Percentiles rank a stretch among this genome's conserved stretches.
phyloP scores from a whole-genome alignment of 768 basidiomycete genomes.

The Phaeolepiota aurea region DNA sequence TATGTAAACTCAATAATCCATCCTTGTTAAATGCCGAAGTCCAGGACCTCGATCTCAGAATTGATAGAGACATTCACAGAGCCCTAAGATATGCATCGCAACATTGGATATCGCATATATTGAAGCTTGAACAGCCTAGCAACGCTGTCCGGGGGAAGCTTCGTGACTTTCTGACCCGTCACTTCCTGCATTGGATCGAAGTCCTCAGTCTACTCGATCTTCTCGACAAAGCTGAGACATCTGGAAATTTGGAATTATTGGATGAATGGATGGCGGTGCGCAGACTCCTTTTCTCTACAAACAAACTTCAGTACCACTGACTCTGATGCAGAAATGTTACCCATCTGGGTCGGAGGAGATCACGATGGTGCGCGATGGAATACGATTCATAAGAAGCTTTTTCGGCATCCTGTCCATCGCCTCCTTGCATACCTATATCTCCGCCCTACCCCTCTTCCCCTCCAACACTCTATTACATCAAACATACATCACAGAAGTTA shows the following conservation, averaged over 20 bases:
- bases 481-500: not conserved
- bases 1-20: not conserved
- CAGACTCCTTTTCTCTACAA: not conserved
- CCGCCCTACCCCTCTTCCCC: not conserved
- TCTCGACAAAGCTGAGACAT: not conserved
- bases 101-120: conserved; percentile 1
- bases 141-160: not conserved
- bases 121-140: not conserved
- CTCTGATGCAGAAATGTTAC: not conserved
- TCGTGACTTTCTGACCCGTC: not conserved
- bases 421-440: not conserved
- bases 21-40: not conserved
- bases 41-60: not conserved
- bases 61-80: not conserved
- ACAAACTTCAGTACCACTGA: not conserved
- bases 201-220: not conserved
- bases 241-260: not conserved
- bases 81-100: not conserved
- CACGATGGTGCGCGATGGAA: not conserved
- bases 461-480: not conserved
- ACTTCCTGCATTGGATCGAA: conserved; percentile 3
- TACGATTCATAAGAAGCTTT: not conserved
- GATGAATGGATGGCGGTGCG: not conserved
- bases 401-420: not conserved
- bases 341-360: not conserved